phyloP scores from a whole-genome alignment of 306 rosid genomes.

The Inga oerstediana region DNA sequence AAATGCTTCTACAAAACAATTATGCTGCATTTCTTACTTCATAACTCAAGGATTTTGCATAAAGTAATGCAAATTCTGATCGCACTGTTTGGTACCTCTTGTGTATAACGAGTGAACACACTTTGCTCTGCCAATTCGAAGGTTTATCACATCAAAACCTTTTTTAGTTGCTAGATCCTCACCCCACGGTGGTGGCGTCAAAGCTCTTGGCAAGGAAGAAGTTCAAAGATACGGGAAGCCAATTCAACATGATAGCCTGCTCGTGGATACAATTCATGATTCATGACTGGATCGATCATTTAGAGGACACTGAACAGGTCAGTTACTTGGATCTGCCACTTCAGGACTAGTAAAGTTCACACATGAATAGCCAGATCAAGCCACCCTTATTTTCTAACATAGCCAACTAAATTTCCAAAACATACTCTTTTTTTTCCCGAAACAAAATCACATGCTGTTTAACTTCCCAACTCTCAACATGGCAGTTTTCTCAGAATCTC shows the following conservation, averaged over 20 bases:
- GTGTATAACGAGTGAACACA: neutral
- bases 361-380: neutral
- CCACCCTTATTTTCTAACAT: conserved; percentile 9
- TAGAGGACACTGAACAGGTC: conserved; percentile 79
- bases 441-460: neutral
- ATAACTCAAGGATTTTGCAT: neutral
- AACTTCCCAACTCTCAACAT: neutral
- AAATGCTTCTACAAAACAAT: neutral
- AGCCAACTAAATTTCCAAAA: neutral
- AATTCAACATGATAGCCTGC: conserved; percentile 78
- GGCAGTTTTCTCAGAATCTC: neutral
- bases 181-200: conserved; percentile 65
- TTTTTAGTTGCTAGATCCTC: conserved; percentile 57
- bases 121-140: neutral
- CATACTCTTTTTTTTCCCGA: neutral
- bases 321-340: conserved; percentile 2
- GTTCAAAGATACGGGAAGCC: conserved; percentile 64
- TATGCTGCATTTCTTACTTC: neutral
- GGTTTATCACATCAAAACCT: neutral
- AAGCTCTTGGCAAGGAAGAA: conserved; percentile 66
- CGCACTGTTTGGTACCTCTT: neutral
- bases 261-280: conserved; percentile 88
- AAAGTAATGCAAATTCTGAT: neutral
- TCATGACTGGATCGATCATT: conserved; percentile 86
- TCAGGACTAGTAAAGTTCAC: neutral